Evolutionary conservation across 371 early-diverging fungal genomes (phyloP).

Genomic region (Mucor racemosus): DNA sequence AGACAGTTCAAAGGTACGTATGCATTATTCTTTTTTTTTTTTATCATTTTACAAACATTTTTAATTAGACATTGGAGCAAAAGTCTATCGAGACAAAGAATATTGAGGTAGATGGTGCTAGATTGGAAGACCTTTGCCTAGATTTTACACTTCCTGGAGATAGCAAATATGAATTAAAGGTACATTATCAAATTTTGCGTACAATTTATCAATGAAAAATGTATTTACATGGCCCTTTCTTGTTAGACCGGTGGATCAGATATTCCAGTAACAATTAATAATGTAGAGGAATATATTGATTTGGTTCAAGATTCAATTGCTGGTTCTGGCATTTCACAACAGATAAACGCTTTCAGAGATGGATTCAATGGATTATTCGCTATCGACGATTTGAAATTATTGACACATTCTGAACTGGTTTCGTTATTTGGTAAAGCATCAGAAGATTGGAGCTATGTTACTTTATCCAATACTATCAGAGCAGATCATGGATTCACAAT

Average conservation of each 20-base stretch:
- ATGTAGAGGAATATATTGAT: constrained; percentile 78
- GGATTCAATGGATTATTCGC: constrained; percentile 87
- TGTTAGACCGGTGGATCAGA: constrained; percentile 59
- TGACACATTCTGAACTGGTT: constrained; percentile 76
- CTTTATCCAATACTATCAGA: constrained; percentile 75
- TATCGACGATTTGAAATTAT: constrained; percentile 67
- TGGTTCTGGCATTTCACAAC: constrained; percentile 74
- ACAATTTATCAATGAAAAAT: too few relatives aligned
- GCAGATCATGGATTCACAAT: constrained; percentile 88
- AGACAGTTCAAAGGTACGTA: constrained; percentile 35
- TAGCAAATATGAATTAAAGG: constrained; percentile 63
- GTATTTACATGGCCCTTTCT: neutral
- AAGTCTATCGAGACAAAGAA: constrained; percentile 41
- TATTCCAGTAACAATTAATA: constrained; percentile 73
- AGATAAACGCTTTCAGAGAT: constrained; percentile 75
- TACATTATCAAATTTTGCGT: constrained; percentile 9
- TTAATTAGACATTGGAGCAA: constrained; percentile 26
- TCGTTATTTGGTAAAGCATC: constrained; percentile 66
- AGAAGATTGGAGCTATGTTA: constrained; percentile 84
- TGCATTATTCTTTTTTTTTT: neutral
- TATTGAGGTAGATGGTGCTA: constrained; percentile 55
- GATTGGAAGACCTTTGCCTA: constrained; percentile 71
- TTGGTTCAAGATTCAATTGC: constrained; percentile 70
- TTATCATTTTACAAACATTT: neutral
- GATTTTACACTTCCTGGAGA: constrained; percentile 90